Base-by-base conservation (phyloP, 2,329 filamentous ascomycete genomes). In the Huntiella moniliformis region DNA sequence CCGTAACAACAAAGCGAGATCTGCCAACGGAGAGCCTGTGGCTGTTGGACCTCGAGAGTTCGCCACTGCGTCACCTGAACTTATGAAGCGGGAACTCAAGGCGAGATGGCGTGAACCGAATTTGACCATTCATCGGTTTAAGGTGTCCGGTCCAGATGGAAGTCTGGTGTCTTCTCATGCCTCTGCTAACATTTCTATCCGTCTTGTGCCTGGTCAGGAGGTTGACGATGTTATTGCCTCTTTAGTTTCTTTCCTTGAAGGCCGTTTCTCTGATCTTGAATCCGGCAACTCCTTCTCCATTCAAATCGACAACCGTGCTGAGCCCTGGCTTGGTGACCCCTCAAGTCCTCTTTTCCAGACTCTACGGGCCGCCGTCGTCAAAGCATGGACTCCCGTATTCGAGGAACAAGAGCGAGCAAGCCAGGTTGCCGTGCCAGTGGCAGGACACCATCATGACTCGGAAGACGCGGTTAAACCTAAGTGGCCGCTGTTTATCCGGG, bases 71-170 rank as follows among this genome's bases (percentile, higher is more conserved):
- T 22, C 18, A 15, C 38, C 48, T 7, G 44, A 47, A 2, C 32
- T 38, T 13, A 73, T 96, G 40, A 87, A 88, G 50, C 70, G 77
- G 34, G 86, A 81, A 2, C 70, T 98, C 4, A 93, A 94, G 81
- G 82, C 87, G 8, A 74, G 87, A 47, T 98, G 91, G 91, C 78
- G 91, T 16, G 87, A 96, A 56, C 86, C 91, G 0, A 94, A 92
- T 42, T 67, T 98, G 44, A 96, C 91, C 0, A 82, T 96, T 38
- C 91, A 98, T 61, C 74, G 84, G 5, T 86, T 96, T 60, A 85
- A 92, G 55, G 86, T 88, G 0, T 94, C 87, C 0, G 88, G 88
- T 0, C 86, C 85, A 1, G 91, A 92, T 54, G 84, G 86, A 1
- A 91, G 86, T 41, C 77, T 96, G 22, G 93, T 98, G 50, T 92